Evolutionary conservation across 345 rosid genomes (phyloP), one percentile per base, ranked within the genome.

Genomic region (Arabis alpina): DNA sequence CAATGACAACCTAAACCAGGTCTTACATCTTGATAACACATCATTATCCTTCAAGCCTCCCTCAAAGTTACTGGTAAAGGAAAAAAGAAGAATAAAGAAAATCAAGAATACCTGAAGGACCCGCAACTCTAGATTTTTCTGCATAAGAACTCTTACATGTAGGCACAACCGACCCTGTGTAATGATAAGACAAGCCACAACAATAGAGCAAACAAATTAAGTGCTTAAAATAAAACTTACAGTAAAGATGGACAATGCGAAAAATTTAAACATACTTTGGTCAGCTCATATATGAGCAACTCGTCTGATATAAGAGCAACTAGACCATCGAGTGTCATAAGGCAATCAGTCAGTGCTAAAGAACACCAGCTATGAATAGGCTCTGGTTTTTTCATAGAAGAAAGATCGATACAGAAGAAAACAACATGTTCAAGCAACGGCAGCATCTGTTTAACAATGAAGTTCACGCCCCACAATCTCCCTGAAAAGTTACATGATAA

Each of bases 291-390:
- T 67, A 81, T 81, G 79, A 90, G 75, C 71, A 85, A 84, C 72
- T 88, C 93, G 57, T 81, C 74, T 8, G 97, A 84, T 79, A 88
- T 73, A 64, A 90, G 73, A 25, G 83, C 82, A 80, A 81, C 81
- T 59, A 93, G 76, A 80, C 97, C 96, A 49, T 93, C 90, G 64
- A 90, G 63, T 53, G 98, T 83, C 76, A 79, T 75, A 69, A 93
- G 79, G 77, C 93, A 93, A 80, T 93, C 98, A 54, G 82, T 64
- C 37, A 93, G 80, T 40, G 93, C 92, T 54, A 88, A 75, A 68
- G 89, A 78, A 80, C 88, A 83, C 98, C 98, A 93, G 78, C 91
- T 85, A 77, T 82, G 97, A 53, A 84, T 66, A 8, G 98, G 95
- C 82, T 93, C 98, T 16, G 96, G 87, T 79, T 81, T 90, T 76